Percentiles rank a stretch among this genome's conserved stretches.
Conservation (phyloP, 257 asterid species). For the Penstemon newberryi region DNA sequence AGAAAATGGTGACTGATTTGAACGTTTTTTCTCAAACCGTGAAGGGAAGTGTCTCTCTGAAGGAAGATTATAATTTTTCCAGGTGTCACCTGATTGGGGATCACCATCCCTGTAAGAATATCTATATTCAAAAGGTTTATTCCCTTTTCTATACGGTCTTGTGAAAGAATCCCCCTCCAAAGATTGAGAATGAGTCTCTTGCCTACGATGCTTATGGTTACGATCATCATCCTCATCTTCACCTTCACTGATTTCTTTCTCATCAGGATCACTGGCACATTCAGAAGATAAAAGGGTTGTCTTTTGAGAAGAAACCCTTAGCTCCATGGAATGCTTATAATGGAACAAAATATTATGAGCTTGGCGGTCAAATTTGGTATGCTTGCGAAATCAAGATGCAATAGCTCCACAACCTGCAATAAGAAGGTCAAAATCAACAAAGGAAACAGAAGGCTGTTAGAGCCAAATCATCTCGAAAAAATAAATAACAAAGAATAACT, state of each 20-base stretch:
- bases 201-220: constrained; percentile 92
- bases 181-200: constrained; percentile 69
- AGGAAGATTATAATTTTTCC: constrained; percentile 44
- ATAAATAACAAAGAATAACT: neutral
- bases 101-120: constrained; percentile 59
- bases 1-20: constrained; percentile 53
- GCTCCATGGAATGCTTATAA: constrained; percentile 57
- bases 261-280: constrained; percentile 69
- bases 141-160: constrained; percentile 70
- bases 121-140: constrained; percentile 81
- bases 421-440: constrained; percentile 22
- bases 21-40: constrained; percentile 66
- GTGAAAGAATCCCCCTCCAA: constrained; percentile 60
- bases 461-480: constrained; percentile 15
- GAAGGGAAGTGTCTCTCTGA: constrained; percentile 52
- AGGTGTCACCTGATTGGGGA: constrained; percentile 52
- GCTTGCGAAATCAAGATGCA: constrained; percentile 21
- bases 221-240: constrained; percentile 99
- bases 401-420: constrained; percentile 25
- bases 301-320: constrained; percentile 67
- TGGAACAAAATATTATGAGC: constrained; percentile 19
- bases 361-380: constrained; percentile 12
- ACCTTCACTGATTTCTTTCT: constrained; percentile 88
- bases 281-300: constrained; percentile 67
- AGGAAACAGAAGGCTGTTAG: constrained; percentile 18